Evolutionary conservation across 768 basidiomycete genomes (phyloP), one percentile per base, ranked within the genome.

Genomic region (Glaciozyma antarctica): DNA sequence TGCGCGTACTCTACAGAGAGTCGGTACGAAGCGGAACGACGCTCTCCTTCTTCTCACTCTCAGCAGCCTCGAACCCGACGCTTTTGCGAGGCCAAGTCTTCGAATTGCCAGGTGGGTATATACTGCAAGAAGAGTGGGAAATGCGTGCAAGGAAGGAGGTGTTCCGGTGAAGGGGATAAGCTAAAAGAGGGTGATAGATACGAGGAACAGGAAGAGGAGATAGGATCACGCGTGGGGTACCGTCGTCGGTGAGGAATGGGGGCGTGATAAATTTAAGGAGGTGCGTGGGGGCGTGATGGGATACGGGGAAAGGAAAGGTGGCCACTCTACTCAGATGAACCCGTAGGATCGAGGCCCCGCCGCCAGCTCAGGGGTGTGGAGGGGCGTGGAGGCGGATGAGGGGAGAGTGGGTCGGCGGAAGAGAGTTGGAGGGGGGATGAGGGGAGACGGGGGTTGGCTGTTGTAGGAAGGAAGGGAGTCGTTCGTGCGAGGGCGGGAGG

Each of bases 401-500:
- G 32, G 28, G 32, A 21, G 16, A 10, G 28, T 54, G 16, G 17
- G 53, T 22, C 30, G 28, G 38, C 51, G 51, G 26, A 52, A 15
- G 15, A 30, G 24, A 6, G 26, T 7, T 1, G 15, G 26, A 28
- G 26, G 51, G 15, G 24, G 26, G 32, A 30, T 32, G 32, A 56
- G 13, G 22, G 55, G 55, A 5, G 55, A 41, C 3, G 55, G 22
- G 12, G 44, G 21, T 43, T 28, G 15, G 43, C 43, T 45, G 26
- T 58, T 21, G 43, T 58, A 58, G 16, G n/a, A 24, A 13, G 43
- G 26, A 5, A 66, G 57, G n/a, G 69, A 70, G 56, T 70, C 69
- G 65, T 66, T 70, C 28, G 69, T 70, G 12, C 65, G 45, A 6
- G 69, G 69, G 8, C 69, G 59, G 2, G 68, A 70, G 10, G 62